Percentiles rank a stretch among this genome's conserved stretches.
Conservation (phyloP, 768 basidiomycete species). For the Exsudoporus frostii region DNA sequence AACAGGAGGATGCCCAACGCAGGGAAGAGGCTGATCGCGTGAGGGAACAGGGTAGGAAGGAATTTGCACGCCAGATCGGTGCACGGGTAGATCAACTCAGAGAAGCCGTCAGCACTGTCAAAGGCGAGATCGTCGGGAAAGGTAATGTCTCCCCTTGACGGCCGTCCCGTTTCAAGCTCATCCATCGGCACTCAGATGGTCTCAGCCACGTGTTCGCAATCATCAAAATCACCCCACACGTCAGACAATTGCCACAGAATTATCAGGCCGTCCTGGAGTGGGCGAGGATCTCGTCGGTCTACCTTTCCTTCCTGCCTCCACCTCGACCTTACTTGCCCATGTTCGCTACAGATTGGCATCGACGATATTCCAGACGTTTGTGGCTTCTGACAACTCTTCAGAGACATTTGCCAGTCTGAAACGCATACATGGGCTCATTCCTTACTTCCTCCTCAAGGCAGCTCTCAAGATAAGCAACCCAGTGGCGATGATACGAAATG, state of each 20-base stretch:
- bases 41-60: constrained; percentile 82
- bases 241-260: constrained; percentile 75
- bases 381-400: constrained; percentile 90
- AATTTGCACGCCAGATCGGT: constrained; percentile 85
- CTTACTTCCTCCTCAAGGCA: constrained; percentile 94
- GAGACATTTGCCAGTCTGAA: constrained; percentile 86
- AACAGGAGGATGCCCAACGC: constrained; percentile 70
- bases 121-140: constrained; percentile 90
- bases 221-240: constrained; percentile 75
- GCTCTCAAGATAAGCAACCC: constrained; percentile 93
- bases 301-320: neutral
- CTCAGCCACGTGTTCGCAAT: constrained; percentile 84
- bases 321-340: constrained; percentile 5
- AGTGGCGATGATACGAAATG: constrained; percentile 88
- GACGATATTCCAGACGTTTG: constrained; percentile 92
- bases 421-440: constrained; percentile 93
- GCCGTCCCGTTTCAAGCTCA: constrained; percentile 3
- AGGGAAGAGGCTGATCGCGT: constrained; percentile 88
- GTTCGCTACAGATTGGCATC: constrained; percentile 72
- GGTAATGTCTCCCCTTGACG: constrained; percentile 39
- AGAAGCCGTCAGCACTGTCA: constrained; percentile 80
- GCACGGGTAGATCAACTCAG: constrained; percentile 82
- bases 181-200: constrained; percentile 56
- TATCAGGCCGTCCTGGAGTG: constrained; percentile 92
- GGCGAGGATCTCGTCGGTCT: constrained; percentile 90